Evolutionary conservation across 2,329 filamentous ascomycete species (phyloP).

Genomic region (Thielaviopsis ethacetica): DNA sequence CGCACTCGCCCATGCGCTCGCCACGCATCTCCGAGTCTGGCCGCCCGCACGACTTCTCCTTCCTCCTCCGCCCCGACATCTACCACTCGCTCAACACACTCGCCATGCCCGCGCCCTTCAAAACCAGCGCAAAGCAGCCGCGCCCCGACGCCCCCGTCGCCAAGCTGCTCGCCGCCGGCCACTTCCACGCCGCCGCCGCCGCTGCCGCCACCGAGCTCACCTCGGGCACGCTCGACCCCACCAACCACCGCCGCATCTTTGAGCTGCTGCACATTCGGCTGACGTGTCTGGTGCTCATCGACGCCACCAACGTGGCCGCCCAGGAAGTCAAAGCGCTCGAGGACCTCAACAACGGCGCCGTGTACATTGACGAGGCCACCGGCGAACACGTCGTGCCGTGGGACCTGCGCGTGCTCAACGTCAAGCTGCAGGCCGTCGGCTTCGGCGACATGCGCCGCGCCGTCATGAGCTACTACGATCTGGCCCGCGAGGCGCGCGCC

Average conservation of each 20-base stretch:
- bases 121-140: slow-evolving; percentile 49
- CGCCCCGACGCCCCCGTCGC: slow-evolving; percentile 46
- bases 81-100: slow-evolving; percentile 65
- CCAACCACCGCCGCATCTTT: slow-evolving; percentile 53
- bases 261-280: slow-evolving; percentile 65
- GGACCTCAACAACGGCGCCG: slow-evolving; percentile 38
- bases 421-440: slow-evolving; percentile 70
- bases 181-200: slow-evolving; percentile 67
- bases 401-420: slow-evolving; percentile 66
- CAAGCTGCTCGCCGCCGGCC: slow-evolving; percentile 51
- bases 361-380: slow-evolving; percentile 37
- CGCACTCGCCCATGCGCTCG: slow-evolving; percentile 14
- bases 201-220: slow-evolving; percentile 46
- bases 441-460: slow-evolving; percentile 72
- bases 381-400: slow-evolving; percentile 63
- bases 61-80: slow-evolving; percentile 61
- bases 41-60: slow-evolving; percentile 54
- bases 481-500: slow-evolving; percentile 60
- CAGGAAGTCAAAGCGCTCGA: slow-evolving; percentile 50
- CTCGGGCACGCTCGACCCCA: slow-evolving; percentile 31
- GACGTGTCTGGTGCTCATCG: slow-evolving; percentile 65
- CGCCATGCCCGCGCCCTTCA: slow-evolving; percentile 47
- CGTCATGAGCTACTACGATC: slow-evolving; percentile 80
- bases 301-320: slow-evolving; percentile 50
- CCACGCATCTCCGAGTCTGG: slow-evolving; percentile 16